These are phyloP conservation scores for Ceratocystis variospora DNA, from an alignment of 2,329 filamentous ascomycete species.

Conservation along the genomic window DNA sequence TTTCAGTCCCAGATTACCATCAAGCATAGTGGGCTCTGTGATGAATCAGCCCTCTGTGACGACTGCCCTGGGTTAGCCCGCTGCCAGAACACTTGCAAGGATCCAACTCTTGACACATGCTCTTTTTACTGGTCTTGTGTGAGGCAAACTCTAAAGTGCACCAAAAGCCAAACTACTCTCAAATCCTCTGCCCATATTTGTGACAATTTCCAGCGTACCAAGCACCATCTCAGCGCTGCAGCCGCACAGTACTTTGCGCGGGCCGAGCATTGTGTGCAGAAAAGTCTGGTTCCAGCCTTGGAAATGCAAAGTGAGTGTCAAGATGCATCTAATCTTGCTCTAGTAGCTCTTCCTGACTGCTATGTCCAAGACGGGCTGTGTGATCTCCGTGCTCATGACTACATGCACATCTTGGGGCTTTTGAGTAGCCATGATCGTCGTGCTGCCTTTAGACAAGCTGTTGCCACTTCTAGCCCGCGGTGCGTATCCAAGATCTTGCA, in stretches of 20 bases:
- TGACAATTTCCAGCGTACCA: conserved; percentile 11
- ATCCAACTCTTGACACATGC: conserved; percentile 8
- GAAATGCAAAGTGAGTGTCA: conserved; percentile 5
- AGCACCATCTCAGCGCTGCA: neutral
- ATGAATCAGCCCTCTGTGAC: conserved; percentile 5
- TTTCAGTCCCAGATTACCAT: conserved; percentile 13
- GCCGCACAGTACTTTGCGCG: conserved; percentile 10
- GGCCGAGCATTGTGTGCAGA: conserved; percentile 14
- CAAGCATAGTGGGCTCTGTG: conserved; percentile 12
- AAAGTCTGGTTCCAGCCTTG: neutral
- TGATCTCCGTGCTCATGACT: conserved; percentile 10
- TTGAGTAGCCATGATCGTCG: conserved; percentile 13
- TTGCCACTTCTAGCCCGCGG: neutral
- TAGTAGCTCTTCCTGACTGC: conserved; percentile 6
- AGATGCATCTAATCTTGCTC: conserved; percentile 6
- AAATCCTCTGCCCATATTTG: conserved; percentile 9
- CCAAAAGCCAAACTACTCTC: neutral
- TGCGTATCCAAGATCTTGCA: conserved; percentile 7
- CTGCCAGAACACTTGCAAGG: conserved; percentile 12
- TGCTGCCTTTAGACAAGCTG: conserved; percentile 11
- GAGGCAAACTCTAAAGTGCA: conserved; percentile 9
- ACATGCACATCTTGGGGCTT: conserved; percentile 12
- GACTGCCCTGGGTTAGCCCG: conserved; percentile 15
- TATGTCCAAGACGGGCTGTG: conserved; percentile 13
- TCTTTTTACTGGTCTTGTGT: conserved; percentile 16